These are phyloP conservation scores for Sporothrix brasiliensis DNA, from an alignment of 2,329 filamentous ascomycete species.

Conservation along the genomic window DNA sequence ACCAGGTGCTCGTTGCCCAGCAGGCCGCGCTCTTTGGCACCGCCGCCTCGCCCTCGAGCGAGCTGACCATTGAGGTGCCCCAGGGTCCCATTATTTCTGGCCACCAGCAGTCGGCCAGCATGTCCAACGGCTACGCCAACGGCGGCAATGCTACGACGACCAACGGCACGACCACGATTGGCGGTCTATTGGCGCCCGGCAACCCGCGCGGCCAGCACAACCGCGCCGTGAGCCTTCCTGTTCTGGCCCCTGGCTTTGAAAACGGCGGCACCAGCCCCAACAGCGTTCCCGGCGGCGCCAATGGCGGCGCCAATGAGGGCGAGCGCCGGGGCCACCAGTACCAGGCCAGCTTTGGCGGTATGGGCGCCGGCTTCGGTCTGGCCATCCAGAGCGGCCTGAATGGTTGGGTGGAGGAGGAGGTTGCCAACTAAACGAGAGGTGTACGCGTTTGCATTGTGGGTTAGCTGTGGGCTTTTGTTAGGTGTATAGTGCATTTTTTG, in stretches of 20 bases:
- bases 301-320: constrained; percentile 48
- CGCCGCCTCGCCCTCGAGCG: constrained; percentile 62
- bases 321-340: constrained; percentile 68
- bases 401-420: constrained; percentile 69
- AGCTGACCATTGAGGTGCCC: constrained; percentile 61
- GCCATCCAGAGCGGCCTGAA: constrained; percentile 66
- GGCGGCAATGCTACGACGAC: constrained; percentile 49
- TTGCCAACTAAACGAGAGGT: constrained; percentile 55
- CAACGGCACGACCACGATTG: constrained; percentile 68
- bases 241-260: constrained; percentile 65
- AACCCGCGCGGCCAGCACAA: constrained; percentile 66
- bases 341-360: constrained; percentile 64
- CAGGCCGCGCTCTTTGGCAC: constrained; percentile 81
- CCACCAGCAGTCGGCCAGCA: constrained; percentile 68
- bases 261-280: constrained; percentile 59
- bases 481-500: not conserved
- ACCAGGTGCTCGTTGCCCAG: constrained; percentile 71
- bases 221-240: constrained; percentile 86
- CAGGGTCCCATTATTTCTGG: constrained; percentile 60
- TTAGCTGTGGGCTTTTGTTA: too few species aligned
- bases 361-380: constrained; percentile 61
- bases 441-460: not conserved
- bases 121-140: constrained; percentile 61
- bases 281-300: constrained; percentile 52
- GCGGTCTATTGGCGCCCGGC: constrained; percentile 74